phyloP scores from a whole-genome alignment of 495 filamentous ascomycete species.

The Amniculicola lignicola region DNA sequence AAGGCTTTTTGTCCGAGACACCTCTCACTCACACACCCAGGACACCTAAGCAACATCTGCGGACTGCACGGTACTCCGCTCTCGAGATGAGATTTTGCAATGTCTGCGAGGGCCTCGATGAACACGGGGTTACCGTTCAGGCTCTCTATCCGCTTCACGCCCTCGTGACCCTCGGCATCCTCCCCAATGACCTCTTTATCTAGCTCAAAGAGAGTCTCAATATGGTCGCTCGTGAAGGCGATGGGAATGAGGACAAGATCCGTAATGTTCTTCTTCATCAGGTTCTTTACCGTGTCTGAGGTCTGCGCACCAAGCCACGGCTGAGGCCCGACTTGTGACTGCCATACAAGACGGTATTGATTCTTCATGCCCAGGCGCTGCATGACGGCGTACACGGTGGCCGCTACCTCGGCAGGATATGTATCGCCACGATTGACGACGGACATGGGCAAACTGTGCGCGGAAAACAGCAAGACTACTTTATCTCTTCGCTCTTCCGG shows the following conservation, averaged over 20 bases:
- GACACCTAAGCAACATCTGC: slow-evolving; percentile 91
- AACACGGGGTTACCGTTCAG: slow-evolving; percentile 90
- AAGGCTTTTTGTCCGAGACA: slow-evolving; percentile 91
- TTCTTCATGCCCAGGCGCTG: slow-evolving; percentile 79
- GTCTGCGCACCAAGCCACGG: slow-evolving; percentile 98
- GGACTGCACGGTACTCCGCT: slow-evolving; percentile 64
- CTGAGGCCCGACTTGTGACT: slow-evolving; percentile 93
- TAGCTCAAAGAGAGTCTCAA: slow-evolving; percentile 94
- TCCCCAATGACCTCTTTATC: slow-evolving; percentile 95
- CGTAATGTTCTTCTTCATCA: slow-evolving; percentile 85
- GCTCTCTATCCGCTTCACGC: slow-evolving; percentile 87
- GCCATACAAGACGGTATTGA: slow-evolving; percentile 92
- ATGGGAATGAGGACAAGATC: slow-evolving; percentile 92
- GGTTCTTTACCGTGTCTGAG: slow-evolving; percentile 76
- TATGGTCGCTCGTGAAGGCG: slow-evolving; percentile 97
- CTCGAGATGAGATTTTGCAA: slow-evolving; percentile 75
- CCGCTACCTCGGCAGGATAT: slow-evolving; percentile 93
- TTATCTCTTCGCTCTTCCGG: slow-evolving; percentile 70
- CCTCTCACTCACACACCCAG: slow-evolving; percentile 85
- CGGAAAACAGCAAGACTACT: slow-evolving; percentile 88
- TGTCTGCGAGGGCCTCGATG: slow-evolving; percentile 82
- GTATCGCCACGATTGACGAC: slow-evolving; percentile 95
- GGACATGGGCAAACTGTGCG: slow-evolving; percentile 93
- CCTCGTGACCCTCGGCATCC: slow-evolving; percentile 61
- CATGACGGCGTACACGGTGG: slow-evolving; percentile 97